Evolutionary conservation across 108 stramenopile species (phyloP).

Genomic region (Aurantiochytrium sp.): DNA sequence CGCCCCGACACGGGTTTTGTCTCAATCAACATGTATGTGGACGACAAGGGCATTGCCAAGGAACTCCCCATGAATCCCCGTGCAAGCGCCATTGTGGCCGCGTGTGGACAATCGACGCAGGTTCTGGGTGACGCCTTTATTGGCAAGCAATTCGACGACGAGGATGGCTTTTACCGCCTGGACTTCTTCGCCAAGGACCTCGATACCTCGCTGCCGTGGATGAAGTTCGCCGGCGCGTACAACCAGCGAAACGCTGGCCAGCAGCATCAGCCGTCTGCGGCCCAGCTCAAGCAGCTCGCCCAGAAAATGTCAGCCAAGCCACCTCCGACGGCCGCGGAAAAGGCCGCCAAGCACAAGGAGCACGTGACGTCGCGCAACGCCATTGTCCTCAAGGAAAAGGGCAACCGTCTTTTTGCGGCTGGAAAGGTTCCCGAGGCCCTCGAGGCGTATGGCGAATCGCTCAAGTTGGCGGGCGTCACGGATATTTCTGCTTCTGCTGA

Average conservation of each 20-base stretch:
- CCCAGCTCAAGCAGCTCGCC: background rate
- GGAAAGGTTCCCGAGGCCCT: background rate
- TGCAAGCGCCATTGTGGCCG: background rate
- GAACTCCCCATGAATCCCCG: background rate
- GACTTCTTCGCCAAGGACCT: background rate
- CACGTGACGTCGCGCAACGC: background rate
- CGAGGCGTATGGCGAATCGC: background rate
- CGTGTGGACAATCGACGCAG: background rate
- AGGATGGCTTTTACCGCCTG: background rate
- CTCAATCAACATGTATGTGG: constrained; percentile 2
- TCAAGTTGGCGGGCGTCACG: background rate
- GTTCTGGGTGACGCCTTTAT: background rate
- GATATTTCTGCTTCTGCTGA: background rate
- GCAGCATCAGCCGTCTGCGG: background rate
- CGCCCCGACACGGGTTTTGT: background rate
- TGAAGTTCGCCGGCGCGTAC: background rate
- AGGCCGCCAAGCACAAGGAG: background rate
- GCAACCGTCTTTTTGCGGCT: background rate
- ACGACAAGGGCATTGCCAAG: constrained; percentile 12
- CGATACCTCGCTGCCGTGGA: background rate
- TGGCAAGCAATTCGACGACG: constrained; percentile 6
- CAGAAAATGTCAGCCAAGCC: background rate
- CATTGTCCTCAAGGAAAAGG: background rate
- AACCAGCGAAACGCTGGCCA: background rate
- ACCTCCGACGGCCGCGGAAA: background rate